Percentiles rank a stretch among this genome's conserved stretches.
Evolutionary conservation across 192 early-diverging fungal genomes (phyloP).

Genomic region (Kappamyces sp.): DNA sequence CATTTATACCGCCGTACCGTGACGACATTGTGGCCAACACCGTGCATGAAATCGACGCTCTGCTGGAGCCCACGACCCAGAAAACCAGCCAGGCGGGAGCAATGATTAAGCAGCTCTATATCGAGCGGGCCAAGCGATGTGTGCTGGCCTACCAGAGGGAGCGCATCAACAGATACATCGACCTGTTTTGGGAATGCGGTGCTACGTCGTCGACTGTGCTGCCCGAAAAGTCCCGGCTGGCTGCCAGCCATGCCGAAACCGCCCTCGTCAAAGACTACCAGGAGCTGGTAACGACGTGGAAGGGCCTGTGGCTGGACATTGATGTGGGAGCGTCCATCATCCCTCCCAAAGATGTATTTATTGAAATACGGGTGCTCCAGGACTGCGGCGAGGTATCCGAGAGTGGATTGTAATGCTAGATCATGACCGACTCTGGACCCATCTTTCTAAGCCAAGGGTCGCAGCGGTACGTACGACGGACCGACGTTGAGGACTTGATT

Average conservation of each 20-base stretch:
- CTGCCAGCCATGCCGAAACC: background rate
- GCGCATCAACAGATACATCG: background rate
- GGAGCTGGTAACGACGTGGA: slow-evolving; percentile 1
- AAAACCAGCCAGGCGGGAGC: background rate
- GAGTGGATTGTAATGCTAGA: slow-evolving; percentile 5
- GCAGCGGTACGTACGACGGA: slow-evolving; percentile 78
- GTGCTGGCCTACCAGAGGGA: background rate
- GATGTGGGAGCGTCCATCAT: slow-evolving; percentile 72
- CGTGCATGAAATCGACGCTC: background rate
- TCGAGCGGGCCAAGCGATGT: background rate
- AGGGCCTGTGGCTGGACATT: slow-evolving; percentile 44
- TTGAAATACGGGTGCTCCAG: slow-evolving; percentile 81
- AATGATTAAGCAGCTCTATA: background rate
- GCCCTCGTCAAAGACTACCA: background rate
- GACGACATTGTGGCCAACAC: background rate
- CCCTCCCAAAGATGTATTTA: slow-evolving; percentile 87
- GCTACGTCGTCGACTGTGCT: background rate
- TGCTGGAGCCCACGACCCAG: background rate
- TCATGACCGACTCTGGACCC: slow-evolving; percentile 73
- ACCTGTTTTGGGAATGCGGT: background rate
- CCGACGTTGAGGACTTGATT: slow-evolving; percentile 88
- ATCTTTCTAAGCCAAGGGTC: slow-evolving; percentile 70
- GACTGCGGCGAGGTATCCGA: slow-evolving; percentile 78
- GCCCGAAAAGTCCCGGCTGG: background rate
- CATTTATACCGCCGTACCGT: background rate